Base-by-base conservation (phyloP, 2,329 filamentous ascomycete genomes). In the Xylaria sp. region DNA sequence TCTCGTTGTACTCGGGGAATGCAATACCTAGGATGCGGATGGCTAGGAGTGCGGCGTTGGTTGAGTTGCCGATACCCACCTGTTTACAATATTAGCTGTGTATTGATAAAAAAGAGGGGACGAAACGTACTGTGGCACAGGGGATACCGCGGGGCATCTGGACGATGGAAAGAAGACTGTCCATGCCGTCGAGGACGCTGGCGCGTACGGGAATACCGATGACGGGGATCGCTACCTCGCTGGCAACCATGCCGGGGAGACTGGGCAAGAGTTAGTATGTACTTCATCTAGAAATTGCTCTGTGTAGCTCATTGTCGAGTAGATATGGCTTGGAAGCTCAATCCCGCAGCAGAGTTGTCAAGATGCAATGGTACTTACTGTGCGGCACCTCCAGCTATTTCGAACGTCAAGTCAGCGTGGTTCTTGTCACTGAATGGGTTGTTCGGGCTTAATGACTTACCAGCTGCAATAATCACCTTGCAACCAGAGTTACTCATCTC, bases 191-290 rank as follows among this genome's bases (percentile, higher is more conserved):
- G 4, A 91, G 74, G 19, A 85, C 83, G 18, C 86, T 89, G 0
- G 86, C 89, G 75, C 88, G 90, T 30, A 92, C 86, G 0, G 89
- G 89, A 0, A 92, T 86, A 4, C 89, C 89, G 59, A 92, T 90
- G 2, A 92, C 89, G 0, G 89, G 89, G 13, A 92, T 74, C 2
- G 84, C 79, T 0, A 88, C 90, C 69, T 88, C 83, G 7, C 67
- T 68, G 2, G 68, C 59, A 13, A 69, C 59, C 67, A 70, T 64
- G 56, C 63, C 63, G 37, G 63, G 62, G 10, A 63, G 60, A 59
- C 57, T 62, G 34, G 18, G 6, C 3, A n/a, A 13, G 37, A 23
- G 2, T 1, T 9, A 30, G 23, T 42, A 47, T n/a, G n/a, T n/a
- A n/a, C n/a, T n/a, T n/a, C n/a, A n/a, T n/a, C n/a, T n/a, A n/a